phyloP scores from a whole-genome alignment of 768 basidiomycete genomes.

The Brasilioporus rufonigricans region DNA sequence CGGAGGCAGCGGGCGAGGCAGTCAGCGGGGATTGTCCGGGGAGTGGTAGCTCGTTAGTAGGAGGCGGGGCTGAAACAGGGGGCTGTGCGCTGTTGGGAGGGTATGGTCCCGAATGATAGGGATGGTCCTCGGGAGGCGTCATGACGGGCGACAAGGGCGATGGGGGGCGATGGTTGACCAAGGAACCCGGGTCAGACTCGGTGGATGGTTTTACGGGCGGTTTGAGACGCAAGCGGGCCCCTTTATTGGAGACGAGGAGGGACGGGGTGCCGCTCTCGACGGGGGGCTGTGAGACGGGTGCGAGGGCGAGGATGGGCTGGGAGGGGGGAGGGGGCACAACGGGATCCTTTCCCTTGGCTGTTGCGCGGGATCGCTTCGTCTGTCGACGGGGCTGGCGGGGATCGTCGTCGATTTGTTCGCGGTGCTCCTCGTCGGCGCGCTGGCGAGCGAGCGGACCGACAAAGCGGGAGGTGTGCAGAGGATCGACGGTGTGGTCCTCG shows the following conservation, averaged over 20 bases:
- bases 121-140: conserved; percentile 35
- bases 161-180: conserved; percentile 22
- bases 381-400: conserved; percentile 39
- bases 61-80: conserved; percentile 13
- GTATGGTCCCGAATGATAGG: conserved; percentile 25
- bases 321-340: conserved; percentile 17
- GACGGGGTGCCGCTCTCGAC: conserved; percentile 22
- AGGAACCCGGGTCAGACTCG: conserved; percentile 18
- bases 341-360: conserved; percentile 41
- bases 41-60: conserved; percentile 20
- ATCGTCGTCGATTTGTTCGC: conserved; percentile 45
- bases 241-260: conserved; percentile 45
- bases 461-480: conserved; percentile 45
- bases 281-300: conserved; percentile 20
- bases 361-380: conserved; percentile 31
- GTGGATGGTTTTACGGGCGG: conserved; percentile 37
- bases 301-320: conserved; percentile 28
- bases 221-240: conserved; percentile 49
- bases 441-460: conserved; percentile 44
- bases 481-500: conserved; percentile 47
- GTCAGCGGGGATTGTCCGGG: conserved; percentile 22
- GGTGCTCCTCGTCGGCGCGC: conserved; percentile 42
- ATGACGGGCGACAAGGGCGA: conserved; percentile 34
- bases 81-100: conserved; percentile 23
- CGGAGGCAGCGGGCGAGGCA: conserved; percentile 16